These are phyloP conservation scores for Venturia nashicola DNA, from an alignment of 2,329 filamentous ascomycete species.

Conservation along the genomic window DNA sequence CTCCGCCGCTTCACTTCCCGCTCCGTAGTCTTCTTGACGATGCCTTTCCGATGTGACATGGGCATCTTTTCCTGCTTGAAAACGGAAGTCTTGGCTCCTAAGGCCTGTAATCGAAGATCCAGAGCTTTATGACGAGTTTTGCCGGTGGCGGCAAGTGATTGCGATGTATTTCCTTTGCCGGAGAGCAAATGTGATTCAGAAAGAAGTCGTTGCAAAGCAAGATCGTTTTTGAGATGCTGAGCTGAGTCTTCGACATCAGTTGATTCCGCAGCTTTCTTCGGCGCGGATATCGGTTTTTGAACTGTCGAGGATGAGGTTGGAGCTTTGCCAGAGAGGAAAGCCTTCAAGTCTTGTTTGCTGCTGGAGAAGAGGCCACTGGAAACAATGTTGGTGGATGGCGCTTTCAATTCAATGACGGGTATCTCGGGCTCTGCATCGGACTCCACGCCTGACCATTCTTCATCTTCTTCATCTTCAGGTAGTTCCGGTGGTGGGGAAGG, in stretches of 20 bases:
- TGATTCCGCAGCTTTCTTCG: conserved; percentile 17
- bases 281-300: conserved; percentile 28
- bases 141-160: conserved; percentile 40
- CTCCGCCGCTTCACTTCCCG: conserved; percentile 59
- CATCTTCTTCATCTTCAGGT: conserved; percentile 23
- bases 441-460: conserved; percentile 54
- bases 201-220: conserved; percentile 81
- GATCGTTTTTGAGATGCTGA: conserved; percentile 68
- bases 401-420: conserved; percentile 32
- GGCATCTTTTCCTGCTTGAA: conserved; percentile 80
- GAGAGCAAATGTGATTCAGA: conserved; percentile 81
- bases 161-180: background rate
- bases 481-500: conserved; percentile 14
- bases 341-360: conserved; percentile 53
- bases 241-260: conserved; percentile 45
- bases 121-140: conserved; percentile 68
- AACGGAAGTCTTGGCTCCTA: conserved; percentile 65
- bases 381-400: conserved; percentile 12
- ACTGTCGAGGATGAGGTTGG: conserved; percentile 11
- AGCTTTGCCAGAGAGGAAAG: conserved; percentile 46
- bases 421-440: conserved; percentile 32
- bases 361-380: conserved; percentile 17
- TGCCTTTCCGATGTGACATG: conserved; percentile 76
- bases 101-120: conserved; percentile 69
- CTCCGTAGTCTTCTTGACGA: conserved; percentile 50